A percentile compares a stretch with the other conserved stretches of the same genome.
Conservation (phyloP, 2,329 filamentous ascomycete genomes). For the Aquanectria penicillioides region DNA sequence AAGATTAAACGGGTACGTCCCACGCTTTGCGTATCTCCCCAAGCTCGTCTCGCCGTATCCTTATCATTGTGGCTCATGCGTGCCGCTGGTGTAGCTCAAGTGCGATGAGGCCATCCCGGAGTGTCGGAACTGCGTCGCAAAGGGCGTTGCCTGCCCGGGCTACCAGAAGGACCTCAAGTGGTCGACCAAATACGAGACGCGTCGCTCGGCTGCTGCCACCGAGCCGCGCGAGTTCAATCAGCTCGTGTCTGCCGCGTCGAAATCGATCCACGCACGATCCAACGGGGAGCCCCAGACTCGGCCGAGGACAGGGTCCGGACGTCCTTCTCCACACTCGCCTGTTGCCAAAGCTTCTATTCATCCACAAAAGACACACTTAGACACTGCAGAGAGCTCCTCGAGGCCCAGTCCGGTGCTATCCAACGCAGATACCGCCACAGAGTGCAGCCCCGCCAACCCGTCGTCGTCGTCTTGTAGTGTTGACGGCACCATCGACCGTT, state of each 20-base stretch:
- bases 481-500: too few species aligned
- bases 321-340: too few species aligned
- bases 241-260: constrained; percentile 12
- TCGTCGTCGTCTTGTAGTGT: too few species aligned
- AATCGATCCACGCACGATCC: not conserved
- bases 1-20: constrained; percentile 29
- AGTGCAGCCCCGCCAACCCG: too few species aligned
- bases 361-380: too few species aligned
- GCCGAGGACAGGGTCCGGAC: not conserved
- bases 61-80: not conserved
- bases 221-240: constrained; percentile 21
- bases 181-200: constrained; percentile 36
- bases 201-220: not conserved
- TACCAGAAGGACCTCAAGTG: constrained; percentile 34
- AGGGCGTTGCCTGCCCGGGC: constrained; percentile 36
- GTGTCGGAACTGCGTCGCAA: constrained; percentile 34
- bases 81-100: constrained; percentile 32
- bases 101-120: constrained; percentile 38
- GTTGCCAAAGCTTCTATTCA: too few species aligned
- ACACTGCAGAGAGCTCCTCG: too few species aligned
- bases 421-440: too few species aligned
- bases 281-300: not conserved
- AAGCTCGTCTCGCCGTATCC: too few species aligned
- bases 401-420: too few species aligned
- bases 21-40: too few species aligned